Evolutionary conservation across 352 stramenopile genomes (phyloP), one percentile per base, ranked within the genome.

Genomic region (Globisporangium radiosum): DNA sequence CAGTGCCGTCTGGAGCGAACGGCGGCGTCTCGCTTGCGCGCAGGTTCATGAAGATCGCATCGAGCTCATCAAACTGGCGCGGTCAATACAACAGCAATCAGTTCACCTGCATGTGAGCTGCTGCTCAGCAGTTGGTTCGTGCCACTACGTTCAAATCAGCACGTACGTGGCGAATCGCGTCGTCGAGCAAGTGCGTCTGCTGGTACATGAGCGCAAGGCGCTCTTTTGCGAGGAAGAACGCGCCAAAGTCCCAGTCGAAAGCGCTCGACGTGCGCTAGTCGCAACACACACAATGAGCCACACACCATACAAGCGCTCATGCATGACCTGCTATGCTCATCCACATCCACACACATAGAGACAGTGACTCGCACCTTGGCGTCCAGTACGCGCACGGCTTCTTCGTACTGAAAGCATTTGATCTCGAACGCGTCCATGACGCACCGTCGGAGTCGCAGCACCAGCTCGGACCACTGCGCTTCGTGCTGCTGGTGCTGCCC

Each of bases 401-500:
- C 81, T 61, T 94, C 85, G 58, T 90, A 94, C 64, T 91, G 77
- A 40, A 81, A 78, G 58, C 85, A 94, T 50, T 81, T 78, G 63
- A 61, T 73, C 61, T 94, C 70, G 56, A 94, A 94, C 11, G 85
- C 81, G 49, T 90, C 78, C 85, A 94, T 92, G 60, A 94, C 81
- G 54, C 81, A 94, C 56, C 82, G 72, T 19, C 73, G 63, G 45
- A 94, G 60, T 40, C 78, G 66, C 43, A 91, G 48, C 15, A 94
- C 49, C 39, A 94, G 63, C 51, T 92, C 80, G 2, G 80, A 89
- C 81, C 81, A 94, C 64, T 94, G 84, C 0, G 74, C 68, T 59
- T 94, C 80, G 65, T 92, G 81, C 57, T 88, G 82, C 59, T 87
- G 78, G 53, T 91, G 81, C 59, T 89, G 73, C 3, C 66, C 66